phyloP scores from a whole-genome alignment of 768 basidiomycete species.

The Boletus coccyginus region DNA sequence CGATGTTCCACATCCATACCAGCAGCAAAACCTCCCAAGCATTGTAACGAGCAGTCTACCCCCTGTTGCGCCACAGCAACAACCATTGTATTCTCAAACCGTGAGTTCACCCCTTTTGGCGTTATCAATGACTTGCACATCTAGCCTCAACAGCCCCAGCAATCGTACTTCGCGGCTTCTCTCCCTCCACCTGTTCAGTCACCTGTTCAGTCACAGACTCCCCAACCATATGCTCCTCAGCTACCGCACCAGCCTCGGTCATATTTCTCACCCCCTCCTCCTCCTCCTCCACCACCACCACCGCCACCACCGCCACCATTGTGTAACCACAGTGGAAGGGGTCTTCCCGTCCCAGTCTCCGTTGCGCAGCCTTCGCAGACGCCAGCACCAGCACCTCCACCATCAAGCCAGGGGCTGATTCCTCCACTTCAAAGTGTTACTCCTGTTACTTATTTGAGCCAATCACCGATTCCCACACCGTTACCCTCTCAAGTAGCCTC shows the following conservation, averaged over 20 bases:
- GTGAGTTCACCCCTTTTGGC: conserved; percentile 4
- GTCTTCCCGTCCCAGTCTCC: not conserved
- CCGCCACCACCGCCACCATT: conserved; percentile 11
- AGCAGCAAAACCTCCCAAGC: conserved; percentile 10
- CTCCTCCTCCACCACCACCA: conserved; percentile 15
- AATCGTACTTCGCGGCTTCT: conserved; percentile 16
- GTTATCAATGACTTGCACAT: not conserved
- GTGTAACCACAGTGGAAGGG: conserved; percentile 1
- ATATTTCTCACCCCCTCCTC: conserved; percentile 19
- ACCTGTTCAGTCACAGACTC: conserved; percentile 14
- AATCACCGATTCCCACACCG: conserved; percentile 21
- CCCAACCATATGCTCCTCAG: conserved; percentile 12
- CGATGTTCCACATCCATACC: conserved; percentile 15
- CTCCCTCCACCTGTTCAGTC: conserved; percentile 15
- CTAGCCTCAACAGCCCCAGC: conserved; percentile 8
- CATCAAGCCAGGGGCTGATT: conserved; percentile 4
- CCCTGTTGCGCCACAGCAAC: not conserved
- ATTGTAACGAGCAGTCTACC: conserved; percentile 9
- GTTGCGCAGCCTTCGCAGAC: conserved; percentile 9
- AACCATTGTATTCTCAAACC: conserved; percentile 1
- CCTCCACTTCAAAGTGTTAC: conserved; percentile 2
- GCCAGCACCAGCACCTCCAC: not conserved
- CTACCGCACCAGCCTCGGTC: conserved; percentile 20
- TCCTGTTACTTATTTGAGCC: conserved; percentile 12
- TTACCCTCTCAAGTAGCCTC: conserved; percentile 10